Percentiles rank a stretch among this genome's conserved stretches.
phyloP scores from a whole-genome alignment of 345 rosid species.

The Populus tremula region DNA sequence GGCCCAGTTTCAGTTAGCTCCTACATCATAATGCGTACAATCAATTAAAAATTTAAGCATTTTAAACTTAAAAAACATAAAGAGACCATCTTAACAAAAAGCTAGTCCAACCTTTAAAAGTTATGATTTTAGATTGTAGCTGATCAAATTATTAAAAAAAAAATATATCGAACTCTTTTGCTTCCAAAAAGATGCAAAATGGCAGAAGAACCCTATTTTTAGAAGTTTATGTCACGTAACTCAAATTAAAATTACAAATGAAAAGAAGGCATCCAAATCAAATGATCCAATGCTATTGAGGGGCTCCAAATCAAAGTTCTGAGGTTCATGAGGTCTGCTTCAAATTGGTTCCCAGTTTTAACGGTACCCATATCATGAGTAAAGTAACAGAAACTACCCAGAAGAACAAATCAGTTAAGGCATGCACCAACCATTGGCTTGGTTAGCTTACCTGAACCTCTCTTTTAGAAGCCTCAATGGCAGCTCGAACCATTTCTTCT shows the following conservation, averaged over 20 bases:
- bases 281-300: neutral
- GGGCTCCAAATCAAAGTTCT: neutral
- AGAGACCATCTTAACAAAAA: neutral
- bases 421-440: neutral
- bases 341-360: neutral
- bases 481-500: conserved; percentile 97
- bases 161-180: neutral
- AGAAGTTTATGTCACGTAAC: neutral
- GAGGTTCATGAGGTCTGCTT: neutral
- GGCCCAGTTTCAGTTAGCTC: conserved; percentile 42
- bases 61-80: neutral
- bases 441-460: conserved; percentile 56
- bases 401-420: conserved; percentile 1
- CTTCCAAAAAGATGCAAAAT: neutral
- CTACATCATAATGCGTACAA: conserved; percentile 22
- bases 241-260: neutral
- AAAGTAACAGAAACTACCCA: neutral
- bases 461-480: conserved; percentile 91
- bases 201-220: neutral
- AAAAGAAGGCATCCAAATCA: neutral
- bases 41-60: neutral
- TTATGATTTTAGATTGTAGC: neutral
- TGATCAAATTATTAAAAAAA: neutral
- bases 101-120: neutral
- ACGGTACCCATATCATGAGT: neutral